phyloP scores from a whole-genome alignment of 768 basidiomycete genomes.

The Mycena venus region DNA sequence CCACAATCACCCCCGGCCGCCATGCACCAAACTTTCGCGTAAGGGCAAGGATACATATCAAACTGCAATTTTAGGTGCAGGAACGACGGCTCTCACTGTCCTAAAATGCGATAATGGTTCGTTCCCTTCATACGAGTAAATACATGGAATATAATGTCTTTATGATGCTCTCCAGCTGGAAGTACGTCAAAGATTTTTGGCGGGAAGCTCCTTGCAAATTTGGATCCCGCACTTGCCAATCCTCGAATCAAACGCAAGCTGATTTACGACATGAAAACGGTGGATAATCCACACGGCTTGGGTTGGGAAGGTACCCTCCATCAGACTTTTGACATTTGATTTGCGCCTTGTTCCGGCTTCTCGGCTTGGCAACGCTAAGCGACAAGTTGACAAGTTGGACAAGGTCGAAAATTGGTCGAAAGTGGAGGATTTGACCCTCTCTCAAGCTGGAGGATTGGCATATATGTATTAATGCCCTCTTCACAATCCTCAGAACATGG shows the following conservation, averaged over 20 bases:
- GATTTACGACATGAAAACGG: conserved; percentile 9
- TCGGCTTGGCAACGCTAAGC: no score
- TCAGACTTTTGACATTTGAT: no score
- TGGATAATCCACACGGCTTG: conserved; percentile 11
- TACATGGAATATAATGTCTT: neutral
- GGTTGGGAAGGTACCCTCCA: conserved; percentile 16
- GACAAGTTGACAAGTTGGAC: no score
- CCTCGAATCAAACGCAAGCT: conserved; percentile 17
- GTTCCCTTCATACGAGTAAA: neutral
- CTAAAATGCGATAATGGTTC: conserved; percentile 13
- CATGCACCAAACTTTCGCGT: conserved; percentile 16
- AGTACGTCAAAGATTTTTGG: neutral
- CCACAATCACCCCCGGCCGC: conserved; percentile 30
- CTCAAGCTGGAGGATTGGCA: no score
- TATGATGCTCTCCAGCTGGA: neutral
- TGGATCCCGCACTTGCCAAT: conserved; percentile 23
- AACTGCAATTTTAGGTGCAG: conserved; percentile 8
- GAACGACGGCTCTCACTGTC: neutral
- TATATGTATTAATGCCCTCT: no score
- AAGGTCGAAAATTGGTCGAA: no score
- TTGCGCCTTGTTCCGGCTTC: no score
- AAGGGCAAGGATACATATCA: conserved; percentile 27
- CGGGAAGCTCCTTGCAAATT: neutral
- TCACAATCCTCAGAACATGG: no score
- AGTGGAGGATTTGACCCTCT: no score